phyloP scores from a whole-genome alignment of 208 protist genomes.

The Trypanosomatidae sp. region DNA sequence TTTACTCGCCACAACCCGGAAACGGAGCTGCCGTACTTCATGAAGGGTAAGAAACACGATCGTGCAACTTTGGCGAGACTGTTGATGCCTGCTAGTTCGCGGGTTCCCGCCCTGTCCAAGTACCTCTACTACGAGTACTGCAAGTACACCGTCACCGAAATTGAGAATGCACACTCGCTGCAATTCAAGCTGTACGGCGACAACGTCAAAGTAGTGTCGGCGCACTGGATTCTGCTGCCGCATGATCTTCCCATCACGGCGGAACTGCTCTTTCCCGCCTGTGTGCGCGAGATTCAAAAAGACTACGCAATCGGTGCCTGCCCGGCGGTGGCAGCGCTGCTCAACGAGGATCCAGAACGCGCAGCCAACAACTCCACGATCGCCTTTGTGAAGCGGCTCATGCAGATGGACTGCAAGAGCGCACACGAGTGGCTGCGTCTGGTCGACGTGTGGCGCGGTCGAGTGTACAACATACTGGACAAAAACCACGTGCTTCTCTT shows the following conservation, averaged over 20 bases:
- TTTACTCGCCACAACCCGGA: conserved; percentile 89
- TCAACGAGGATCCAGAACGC: conserved; percentile 18
- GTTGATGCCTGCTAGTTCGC: conserved; percentile 61
- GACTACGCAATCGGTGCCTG: conserved; percentile 26
- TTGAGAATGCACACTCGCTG: conserved; percentile 81
- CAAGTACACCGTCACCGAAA: conserved; percentile 85
- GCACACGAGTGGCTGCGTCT: conserved; percentile 74
- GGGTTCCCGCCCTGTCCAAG: conserved; percentile 41
- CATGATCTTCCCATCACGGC: conserved; percentile 60
- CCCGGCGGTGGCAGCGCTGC: conserved; percentile 9
- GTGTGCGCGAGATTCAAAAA: conserved; percentile 61
- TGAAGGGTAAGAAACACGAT: conserved; percentile 81
- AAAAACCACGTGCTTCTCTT: conserved; percentile 61
- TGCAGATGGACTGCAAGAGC: conserved; percentile 37
- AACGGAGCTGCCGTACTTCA: conserved; percentile 84
- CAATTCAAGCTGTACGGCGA: conserved; percentile 85
- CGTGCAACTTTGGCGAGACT: conserved; percentile 64
- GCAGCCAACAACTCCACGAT: conserved; percentile 13
- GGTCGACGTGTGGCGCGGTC: conserved; percentile 83
- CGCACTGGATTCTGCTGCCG: conserved; percentile 85
- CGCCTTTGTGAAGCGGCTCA: conserved; percentile 37
- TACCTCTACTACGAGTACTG: conserved; percentile 89
- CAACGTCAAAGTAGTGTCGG: conserved; percentile 65
- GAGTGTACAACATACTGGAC: conserved; percentile 87
- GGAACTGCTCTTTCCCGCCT: conserved; percentile 62